Percentiles rank a stretch among this genome's conserved stretches.
These are phyloP conservation scores for Massospora cicadina DNA, from an alignment of 371 early-diverging fungal species.

Conservation along the genomic window DNA sequence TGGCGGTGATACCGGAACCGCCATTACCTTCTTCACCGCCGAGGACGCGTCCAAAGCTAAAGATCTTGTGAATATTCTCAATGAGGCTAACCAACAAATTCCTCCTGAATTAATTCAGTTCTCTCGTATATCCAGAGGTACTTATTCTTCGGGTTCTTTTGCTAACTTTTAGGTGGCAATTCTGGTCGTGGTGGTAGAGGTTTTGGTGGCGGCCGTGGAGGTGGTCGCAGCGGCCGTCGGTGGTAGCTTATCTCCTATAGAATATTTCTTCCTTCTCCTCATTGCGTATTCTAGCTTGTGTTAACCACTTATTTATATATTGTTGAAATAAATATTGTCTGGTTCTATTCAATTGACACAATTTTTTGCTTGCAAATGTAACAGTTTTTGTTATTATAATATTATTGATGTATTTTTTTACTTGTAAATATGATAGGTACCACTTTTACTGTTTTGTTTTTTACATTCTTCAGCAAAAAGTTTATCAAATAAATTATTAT, in stretches of 20 bases:
- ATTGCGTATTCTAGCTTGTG: not conserved
- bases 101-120: conserved; percentile 70
- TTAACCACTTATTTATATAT: too few species aligned
- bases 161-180: not conserved
- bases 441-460: too few species aligned
- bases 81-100: conserved; percentile 88
- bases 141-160: not conserved
- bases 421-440: too few species aligned
- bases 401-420: too few species aligned
- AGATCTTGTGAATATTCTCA: conserved; percentile 78
- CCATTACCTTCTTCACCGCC: conserved; percentile 92
- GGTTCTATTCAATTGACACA: too few species aligned
- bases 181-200: not conserved
- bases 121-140: conserved; percentile 24
- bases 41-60: conserved; percentile 80
- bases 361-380: too few species aligned
- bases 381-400: too few species aligned
- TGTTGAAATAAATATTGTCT: too few species aligned
- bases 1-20: conserved; percentile 85
- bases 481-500: too few species aligned
- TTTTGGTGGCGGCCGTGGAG: not conserved
- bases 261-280: not conserved
- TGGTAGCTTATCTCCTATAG: not conserved
- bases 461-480: too few species aligned
- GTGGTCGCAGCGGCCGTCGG: not conserved